phyloP scores from a whole-genome alignment of 2,329 filamentous ascomycete species.

The Mycosphaerella sp. region DNA sequence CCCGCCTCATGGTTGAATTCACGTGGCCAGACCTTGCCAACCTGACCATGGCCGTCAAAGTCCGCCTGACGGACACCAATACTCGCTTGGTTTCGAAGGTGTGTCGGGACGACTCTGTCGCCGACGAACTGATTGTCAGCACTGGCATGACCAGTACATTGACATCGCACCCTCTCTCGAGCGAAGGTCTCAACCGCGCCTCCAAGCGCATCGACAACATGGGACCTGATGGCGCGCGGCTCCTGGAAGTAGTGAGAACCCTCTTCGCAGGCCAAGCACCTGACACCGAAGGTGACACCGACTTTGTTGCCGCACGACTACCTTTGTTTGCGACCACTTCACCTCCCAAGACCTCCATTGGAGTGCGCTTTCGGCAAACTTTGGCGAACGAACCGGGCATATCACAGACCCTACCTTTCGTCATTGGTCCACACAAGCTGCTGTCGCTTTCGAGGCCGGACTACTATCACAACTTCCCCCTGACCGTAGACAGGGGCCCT shows the following conservation, averaged over 20 bases:
- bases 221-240: neutral
- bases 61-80: neutral
- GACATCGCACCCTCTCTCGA: neutral
- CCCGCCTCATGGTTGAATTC: constrained; percentile 8
- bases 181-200: constrained; percentile 10
- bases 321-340: neutral
- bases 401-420: constrained; percentile 10
- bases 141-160: neutral
- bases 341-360: neutral
- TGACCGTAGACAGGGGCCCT: constrained; percentile 3
- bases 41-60: constrained; percentile 1
- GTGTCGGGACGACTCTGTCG: neutral
- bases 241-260: constrained; percentile 1
- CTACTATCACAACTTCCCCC: constrained; percentile 10
- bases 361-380: constrained; percentile 7
- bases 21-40: constrained; percentile 1
- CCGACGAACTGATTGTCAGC: constrained; percentile 8
- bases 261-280: neutral
- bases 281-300: neutral
- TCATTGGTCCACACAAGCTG: constrained; percentile 7
- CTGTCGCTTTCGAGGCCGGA: constrained; percentile 11
- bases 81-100: neutral
- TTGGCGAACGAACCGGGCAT: constrained; percentile 2
- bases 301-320: neutral
- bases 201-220: neutral